Evolutionary conservation across 1,284 basidiomycete species (phyloP).

Genomic region (Schizopora paradoxa): DNA sequence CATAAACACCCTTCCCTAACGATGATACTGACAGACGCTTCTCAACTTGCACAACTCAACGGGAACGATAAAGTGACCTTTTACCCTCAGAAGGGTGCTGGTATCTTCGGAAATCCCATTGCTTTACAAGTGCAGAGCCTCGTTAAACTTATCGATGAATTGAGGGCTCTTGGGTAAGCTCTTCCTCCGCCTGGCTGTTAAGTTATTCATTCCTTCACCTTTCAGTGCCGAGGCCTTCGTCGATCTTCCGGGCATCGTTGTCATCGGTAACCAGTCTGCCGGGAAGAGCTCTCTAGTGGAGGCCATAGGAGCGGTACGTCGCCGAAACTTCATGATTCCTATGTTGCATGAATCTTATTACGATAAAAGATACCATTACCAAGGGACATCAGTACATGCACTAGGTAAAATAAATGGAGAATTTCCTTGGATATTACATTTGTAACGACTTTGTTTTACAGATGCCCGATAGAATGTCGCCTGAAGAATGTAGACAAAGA

Average conservation of each 20-base stretch:
- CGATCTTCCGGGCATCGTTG: constrained; percentile 34
- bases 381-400: constrained; percentile 36
- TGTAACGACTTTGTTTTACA: not conserved
- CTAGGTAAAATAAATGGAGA: constrained; percentile 14
- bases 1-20: not conserved
- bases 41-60: not conserved
- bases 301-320: constrained; percentile 34
- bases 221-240: constrained; percentile 31
- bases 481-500: constrained; percentile 24
- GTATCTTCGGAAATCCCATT: not conserved
- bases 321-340: constrained; percentile 29
- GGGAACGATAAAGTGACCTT: not conserved
- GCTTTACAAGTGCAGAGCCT: constrained; percentile 18
- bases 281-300: constrained; percentile 36
- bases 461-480: constrained; percentile 40
- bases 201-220: not conserved
- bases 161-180: constrained; percentile 24
- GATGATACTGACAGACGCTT: not conserved
- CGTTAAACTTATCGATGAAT: constrained; percentile 21
- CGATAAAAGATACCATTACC: constrained; percentile 36
- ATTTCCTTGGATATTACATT: not conserved
- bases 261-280: constrained; percentile 39
- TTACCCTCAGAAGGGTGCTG: not conserved
- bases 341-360: constrained; percentile 32
- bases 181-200: not conserved